These are phyloP conservation scores for Heterobasidion occidentale DNA, from an alignment of 1,284 basidiomycete genomes.

Conservation along the genomic window DNA sequence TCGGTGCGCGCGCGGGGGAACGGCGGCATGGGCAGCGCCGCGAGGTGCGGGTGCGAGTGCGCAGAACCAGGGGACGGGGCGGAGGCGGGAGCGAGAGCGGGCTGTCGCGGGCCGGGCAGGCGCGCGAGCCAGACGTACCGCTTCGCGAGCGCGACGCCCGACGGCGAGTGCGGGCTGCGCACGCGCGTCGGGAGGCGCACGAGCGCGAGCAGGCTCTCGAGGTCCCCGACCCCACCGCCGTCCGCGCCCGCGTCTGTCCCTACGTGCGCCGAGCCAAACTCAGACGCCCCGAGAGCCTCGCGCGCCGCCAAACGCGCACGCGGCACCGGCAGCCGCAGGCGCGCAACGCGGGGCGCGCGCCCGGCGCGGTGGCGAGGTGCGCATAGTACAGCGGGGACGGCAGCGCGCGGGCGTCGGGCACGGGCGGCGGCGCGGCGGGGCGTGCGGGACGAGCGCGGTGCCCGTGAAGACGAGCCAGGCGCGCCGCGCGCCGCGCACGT, in stretches of 20 bases:
- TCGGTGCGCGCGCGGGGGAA: no score
- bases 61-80: no score
- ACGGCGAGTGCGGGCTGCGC: slow-evolving; percentile 47
- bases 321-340: slow-evolving; percentile 26
- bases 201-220: slow-evolving; percentile 25
- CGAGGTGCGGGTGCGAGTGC: no score
- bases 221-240: no score
- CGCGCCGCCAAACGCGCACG: slow-evolving; percentile 11
- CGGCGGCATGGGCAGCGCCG: no score
- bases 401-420: slow-evolving; percentile 47
- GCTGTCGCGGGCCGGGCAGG: slow-evolving; percentile 19
- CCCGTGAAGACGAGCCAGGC: slow-evolving; percentile 69
- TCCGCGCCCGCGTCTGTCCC: no score
- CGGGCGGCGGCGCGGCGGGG: slow-evolving; percentile 40
- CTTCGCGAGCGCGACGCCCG: slow-evolving; percentile 46
- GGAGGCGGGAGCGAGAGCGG: no score
- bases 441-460: slow-evolving; percentile 44
- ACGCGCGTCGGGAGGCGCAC: slow-evolving; percentile 34
- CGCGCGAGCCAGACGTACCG: slow-evolving; percentile 57
- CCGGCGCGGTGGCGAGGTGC: slow-evolving; percentile 45
- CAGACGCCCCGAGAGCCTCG: no score
- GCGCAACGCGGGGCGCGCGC: slow-evolving; percentile 35
- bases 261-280: no score
- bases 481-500: not conserved
- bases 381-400: slow-evolving; percentile 68